These are phyloP conservation scores for Cercophora scortea DNA, from an alignment of 495 filamentous ascomycete species.

Conservation along the genomic window DNA sequence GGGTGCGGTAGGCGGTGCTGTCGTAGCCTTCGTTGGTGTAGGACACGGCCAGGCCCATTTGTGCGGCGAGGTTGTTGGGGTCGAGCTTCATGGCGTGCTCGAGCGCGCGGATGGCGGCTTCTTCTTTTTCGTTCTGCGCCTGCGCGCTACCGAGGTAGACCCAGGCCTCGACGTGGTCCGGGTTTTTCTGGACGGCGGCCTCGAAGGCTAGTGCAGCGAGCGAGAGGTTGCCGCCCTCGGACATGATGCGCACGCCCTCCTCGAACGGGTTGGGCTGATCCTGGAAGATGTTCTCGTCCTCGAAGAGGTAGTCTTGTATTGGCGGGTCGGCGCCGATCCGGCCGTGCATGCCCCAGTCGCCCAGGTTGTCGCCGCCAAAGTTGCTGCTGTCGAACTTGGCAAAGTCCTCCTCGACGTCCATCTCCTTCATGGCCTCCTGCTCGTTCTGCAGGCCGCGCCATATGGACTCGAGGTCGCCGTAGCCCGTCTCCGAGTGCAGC, in stretches of 20 bases:
- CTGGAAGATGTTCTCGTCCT: slow-evolving; percentile 83
- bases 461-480: slow-evolving; percentile 82
- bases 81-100: slow-evolving; percentile 88
- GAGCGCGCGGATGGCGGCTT: slow-evolving; percentile 93
- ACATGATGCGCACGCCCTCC: slow-evolving; percentile 85
- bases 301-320: slow-evolving; percentile 86
- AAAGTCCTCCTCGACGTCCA: slow-evolving; percentile 56
- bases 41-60: slow-evolving; percentile 95
- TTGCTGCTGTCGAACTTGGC: slow-evolving; percentile 61
- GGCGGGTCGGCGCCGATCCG: slow-evolving; percentile 55
- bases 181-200: slow-evolving; percentile 84
- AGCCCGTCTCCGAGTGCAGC: slow-evolving; percentile 48
- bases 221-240: slow-evolving; percentile 86
- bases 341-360: slow-evolving; percentile 40
- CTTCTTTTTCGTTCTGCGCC: slow-evolving; percentile 97
- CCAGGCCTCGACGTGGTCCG: slow-evolving; percentile 86
- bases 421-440: slow-evolving; percentile 58
- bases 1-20: slow-evolving; percentile 87
- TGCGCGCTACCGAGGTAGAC: slow-evolving; percentile 82
- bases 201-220: slow-evolving; percentile 96
- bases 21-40: slow-evolving; percentile 99
- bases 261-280: slow-evolving; percentile 71
- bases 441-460: slow-evolving; percentile 86
- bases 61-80: slow-evolving; percentile 72
- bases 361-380: slow-evolving; percentile 63